These are phyloP conservation scores for Macaranga tanarius DNA, from an alignment of 441 rosid species.

Conservation along the genomic window DNA sequence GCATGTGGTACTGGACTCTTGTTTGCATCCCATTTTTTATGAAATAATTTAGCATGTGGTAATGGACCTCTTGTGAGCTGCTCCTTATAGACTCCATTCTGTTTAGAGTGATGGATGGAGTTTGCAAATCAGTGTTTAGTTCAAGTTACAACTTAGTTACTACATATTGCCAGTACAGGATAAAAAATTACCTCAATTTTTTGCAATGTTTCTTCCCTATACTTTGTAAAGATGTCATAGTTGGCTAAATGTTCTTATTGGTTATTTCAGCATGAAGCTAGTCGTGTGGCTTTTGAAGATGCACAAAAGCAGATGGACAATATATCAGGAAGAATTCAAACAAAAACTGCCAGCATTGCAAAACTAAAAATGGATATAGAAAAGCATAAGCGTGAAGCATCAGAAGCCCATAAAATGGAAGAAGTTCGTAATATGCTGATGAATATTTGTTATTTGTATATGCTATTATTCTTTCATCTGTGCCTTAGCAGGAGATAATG, in stretches of 20 bases:
- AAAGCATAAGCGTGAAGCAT: conserved; percentile 58
- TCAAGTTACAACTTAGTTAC: neutral
- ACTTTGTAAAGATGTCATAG: neutral
- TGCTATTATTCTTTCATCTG: neutral
- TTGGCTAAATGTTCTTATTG: conserved; percentile 25
- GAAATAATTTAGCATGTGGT: neutral
- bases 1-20: neutral
- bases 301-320: conserved; percentile 71
- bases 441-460: conserved; percentile 7
- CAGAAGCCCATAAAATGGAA: conserved; percentile 68
- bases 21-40: neutral
- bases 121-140: neutral
- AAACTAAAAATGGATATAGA: conserved; percentile 56
- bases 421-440: conserved; percentile 45
- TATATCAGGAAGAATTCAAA: conserved; percentile 49
- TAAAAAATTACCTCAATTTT: neutral
- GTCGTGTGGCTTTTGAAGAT: conserved; percentile 66
- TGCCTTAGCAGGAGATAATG: conserved; percentile 14
- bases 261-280: conserved; percentile 77
- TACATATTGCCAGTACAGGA: neutral
- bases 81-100: neutral
- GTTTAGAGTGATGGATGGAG: neutral
- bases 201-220: neutral
- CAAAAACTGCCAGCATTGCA: conserved; percentile 40
- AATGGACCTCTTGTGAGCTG: neutral